These are phyloP conservation scores for Leccinellum rugosiceps DNA, from an alignment of 768 basidiomycete species.

Conservation along the genomic window DNA sequence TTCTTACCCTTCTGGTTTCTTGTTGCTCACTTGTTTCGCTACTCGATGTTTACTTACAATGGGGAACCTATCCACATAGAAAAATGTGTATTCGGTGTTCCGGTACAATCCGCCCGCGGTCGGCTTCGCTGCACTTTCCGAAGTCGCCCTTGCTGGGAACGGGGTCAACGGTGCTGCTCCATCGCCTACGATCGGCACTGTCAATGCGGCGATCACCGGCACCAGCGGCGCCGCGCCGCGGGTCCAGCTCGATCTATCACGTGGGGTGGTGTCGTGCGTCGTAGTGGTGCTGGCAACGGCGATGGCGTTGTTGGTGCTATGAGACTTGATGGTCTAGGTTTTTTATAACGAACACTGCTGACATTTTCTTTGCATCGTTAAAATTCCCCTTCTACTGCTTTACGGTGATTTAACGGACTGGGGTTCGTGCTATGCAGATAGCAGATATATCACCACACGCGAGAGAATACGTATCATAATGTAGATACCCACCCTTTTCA, in stretches of 20 bases:
- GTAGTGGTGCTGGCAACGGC: neutral
- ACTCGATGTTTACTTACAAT: neutral
- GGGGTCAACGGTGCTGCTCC: constrained; percentile 41
- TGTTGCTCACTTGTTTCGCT: neutral
- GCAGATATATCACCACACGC: neutral
- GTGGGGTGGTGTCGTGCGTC: neutral
- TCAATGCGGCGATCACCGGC: constrained; percentile 43
- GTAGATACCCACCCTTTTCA: neutral
- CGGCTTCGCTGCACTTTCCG: constrained; percentile 49
- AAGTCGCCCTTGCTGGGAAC: constrained; percentile 22
- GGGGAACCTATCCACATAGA: constrained; percentile 18
- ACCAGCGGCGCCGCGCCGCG: constrained; percentile 2
- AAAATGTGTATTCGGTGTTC: constrained; percentile 60
- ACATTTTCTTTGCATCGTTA: neutral
- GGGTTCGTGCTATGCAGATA: neutral
- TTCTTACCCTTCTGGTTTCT: neutral
- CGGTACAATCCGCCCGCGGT: constrained; percentile 46
- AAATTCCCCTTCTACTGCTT: neutral
- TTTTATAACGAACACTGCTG: neutral
- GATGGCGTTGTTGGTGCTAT: constrained; percentile 1
- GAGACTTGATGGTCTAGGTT: neutral
- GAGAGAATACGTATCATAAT: neutral
- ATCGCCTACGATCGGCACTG: constrained; percentile 54
- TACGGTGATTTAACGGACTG: neutral
- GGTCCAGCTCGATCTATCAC: neutral